These are phyloP conservation scores for Penicillium taxi DNA, from an alignment of 495 filamentous ascomycete species.

Conservation along the genomic window DNA sequence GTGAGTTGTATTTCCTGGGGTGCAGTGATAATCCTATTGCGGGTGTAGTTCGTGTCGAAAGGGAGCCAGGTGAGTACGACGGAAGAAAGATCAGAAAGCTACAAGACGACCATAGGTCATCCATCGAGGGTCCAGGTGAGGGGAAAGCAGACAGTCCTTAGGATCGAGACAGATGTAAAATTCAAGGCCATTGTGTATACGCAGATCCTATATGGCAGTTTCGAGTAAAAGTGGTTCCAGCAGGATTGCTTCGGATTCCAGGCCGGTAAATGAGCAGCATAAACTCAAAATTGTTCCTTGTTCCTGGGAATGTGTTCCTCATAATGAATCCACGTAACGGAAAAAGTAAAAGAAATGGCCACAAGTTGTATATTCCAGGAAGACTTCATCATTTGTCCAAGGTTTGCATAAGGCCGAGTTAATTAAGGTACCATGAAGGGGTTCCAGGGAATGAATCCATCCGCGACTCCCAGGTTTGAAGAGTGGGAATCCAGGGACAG, in stretches of 20 bases:
- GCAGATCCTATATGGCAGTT: conserved; percentile 1
- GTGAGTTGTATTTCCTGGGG: background rate
- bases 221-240: no score
- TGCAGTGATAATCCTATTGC: conserved; percentile 6
- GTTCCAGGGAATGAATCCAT: conserved; percentile 13
- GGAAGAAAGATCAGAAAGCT: conserved; percentile 9
- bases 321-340: no score
- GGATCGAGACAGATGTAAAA: no score
- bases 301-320: no score
- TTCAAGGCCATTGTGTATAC: conserved; percentile 2
- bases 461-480: conserved; percentile 26
- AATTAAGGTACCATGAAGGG: background rate
- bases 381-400: conserved; percentile 11
- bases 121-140: conserved; percentile 1
- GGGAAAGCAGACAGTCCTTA: no score
- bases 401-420: background rate
- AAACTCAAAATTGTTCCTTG: conserved; percentile 10
- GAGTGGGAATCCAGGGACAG: conserved; percentile 12
- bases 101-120: conserved; percentile 9
- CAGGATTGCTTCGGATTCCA: no score
- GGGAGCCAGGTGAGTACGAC: background rate
- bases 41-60: conserved; percentile 2
- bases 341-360: conserved; percentile 6
- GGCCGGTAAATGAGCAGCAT: conserved; percentile 12
- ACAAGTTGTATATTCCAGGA: conserved; percentile 11